A percentile compares a stretch with the other conserved stretches of the same genome.
These are phyloP conservation scores for Arthrobotrys megalospora DNA, from an alignment of 2,329 filamentous ascomycete species.

Conservation along the genomic window DNA sequence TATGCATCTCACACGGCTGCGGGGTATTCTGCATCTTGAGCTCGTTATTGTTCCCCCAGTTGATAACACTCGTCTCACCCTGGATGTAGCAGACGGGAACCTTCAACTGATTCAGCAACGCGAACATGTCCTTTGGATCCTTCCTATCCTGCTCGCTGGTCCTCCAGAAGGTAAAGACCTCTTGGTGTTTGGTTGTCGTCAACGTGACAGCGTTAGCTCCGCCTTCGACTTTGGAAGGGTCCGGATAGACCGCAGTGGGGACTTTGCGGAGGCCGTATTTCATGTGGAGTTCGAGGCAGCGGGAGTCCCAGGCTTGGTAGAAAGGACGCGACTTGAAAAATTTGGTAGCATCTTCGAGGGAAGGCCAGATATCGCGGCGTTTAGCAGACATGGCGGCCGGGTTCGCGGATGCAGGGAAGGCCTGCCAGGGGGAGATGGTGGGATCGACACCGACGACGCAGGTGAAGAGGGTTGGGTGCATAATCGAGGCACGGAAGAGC, in stretches of 20 bases:
- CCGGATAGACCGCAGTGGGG: conserved; percentile 75
- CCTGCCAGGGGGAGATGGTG: conserved; percentile 72
- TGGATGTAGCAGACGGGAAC: conserved; percentile 80
- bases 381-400: conserved; percentile 76
- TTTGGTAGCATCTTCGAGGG: conserved; percentile 77
- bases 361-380: conserved; percentile 87
- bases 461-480: conserved; percentile 85
- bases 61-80: conserved; percentile 75
- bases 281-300: conserved; percentile 83
- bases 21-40: conserved; percentile 76
- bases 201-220: conserved; percentile 75
- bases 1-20: conserved; percentile 75
- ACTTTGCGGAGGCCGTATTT: conserved; percentile 81
- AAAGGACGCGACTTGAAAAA: conserved; percentile 80
- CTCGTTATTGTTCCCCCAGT: conserved; percentile 70
- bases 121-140: conserved; percentile 73
- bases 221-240: conserved; percentile 61
- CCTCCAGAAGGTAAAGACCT: conserved; percentile 83
- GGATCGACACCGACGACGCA: conserved; percentile 86
- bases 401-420: conserved; percentile 67
- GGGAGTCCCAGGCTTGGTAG: conserved; percentile 85
- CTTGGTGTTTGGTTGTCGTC: conserved; percentile 87
- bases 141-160: conserved; percentile 68
- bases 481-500: conserved; percentile 70
- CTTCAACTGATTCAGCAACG: conserved; percentile 74